These are phyloP conservation scores for Phytophthora ramorum DNA, from an alignment of 352 stramenopile species.

Conservation along the genomic window DNA sequence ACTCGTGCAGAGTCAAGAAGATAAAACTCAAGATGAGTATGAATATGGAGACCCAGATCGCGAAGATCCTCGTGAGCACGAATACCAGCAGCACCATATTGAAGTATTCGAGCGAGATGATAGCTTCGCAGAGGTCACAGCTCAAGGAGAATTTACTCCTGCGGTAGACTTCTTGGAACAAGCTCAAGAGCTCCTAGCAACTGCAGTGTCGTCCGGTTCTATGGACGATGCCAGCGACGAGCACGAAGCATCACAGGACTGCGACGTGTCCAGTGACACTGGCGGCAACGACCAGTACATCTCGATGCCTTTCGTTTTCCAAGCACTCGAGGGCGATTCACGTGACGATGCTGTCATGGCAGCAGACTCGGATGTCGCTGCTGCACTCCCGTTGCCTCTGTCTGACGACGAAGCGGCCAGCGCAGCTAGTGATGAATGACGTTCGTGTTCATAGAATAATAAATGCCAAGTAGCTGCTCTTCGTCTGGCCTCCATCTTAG, in stretches of 20 bases:
- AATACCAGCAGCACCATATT: slow-evolving; percentile 2
- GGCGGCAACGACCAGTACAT: slow-evolving; percentile 9
- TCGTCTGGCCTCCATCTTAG: background rate
- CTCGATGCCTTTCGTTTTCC: slow-evolving; percentile 3
- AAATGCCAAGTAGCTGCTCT: background rate
- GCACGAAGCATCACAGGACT: background rate
- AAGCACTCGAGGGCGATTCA: slow-evolving; percentile 12
- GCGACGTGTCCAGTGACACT: slow-evolving; percentile 6
- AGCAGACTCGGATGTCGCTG: slow-evolving; percentile 20
- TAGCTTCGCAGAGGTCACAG: background rate
- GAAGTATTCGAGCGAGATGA: background rate
- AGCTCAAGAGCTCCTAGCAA: slow-evolving; percentile 28
- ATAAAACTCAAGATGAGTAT: slow-evolving; percentile 21
- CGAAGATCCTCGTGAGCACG: background rate
- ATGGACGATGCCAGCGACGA: slow-evolving; percentile 14
- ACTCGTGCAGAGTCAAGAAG: background rate
- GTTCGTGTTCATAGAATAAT: slow-evolving; percentile 13
- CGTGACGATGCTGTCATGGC: slow-evolving; percentile 11
- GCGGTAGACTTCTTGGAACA: slow-evolving; percentile 14
- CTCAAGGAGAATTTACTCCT: background rate
- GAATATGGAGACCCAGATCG: slow-evolving; percentile 19
- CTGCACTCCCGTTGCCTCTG: slow-evolving; percentile 15
- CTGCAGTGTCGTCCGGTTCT: slow-evolving; percentile 9
- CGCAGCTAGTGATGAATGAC: slow-evolving; percentile 20
- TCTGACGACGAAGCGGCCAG: slow-evolving; percentile 23